These are phyloP conservation scores for Myxozyma neotropica DNA, from an alignment of 805 yeast species.

Conservation along the genomic window DNA sequence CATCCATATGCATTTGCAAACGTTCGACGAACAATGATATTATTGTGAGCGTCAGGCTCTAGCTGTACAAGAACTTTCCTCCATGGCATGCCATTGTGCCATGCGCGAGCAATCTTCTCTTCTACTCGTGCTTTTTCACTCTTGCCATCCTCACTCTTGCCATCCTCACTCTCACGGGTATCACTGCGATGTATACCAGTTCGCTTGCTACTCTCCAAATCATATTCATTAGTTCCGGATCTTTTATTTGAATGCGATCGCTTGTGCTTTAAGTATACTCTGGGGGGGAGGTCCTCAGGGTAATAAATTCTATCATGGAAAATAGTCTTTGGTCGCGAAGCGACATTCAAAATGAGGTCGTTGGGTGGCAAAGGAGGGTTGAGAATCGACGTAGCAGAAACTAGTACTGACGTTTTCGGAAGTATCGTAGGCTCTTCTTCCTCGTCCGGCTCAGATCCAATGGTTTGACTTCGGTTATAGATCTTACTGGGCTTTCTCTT, in stretches of 20 bases:
- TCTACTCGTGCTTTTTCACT: slow-evolving; percentile 52
- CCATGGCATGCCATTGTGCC: slow-evolving; percentile 87
- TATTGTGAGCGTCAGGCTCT: slow-evolving; percentile 93
- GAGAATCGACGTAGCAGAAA: slow-evolving; percentile 75
- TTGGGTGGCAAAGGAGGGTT: slow-evolving; percentile 79
- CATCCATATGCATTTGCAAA: slow-evolving; percentile 95
- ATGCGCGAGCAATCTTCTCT: slow-evolving; percentile 83
- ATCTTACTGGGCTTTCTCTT: slow-evolving; percentile 37
- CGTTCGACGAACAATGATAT: slow-evolving; percentile 81
- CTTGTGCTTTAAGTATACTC: neutral
- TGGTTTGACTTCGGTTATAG: slow-evolving; percentile 38
- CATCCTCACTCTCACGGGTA: neutral
- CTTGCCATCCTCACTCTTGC: slow-evolving; percentile 2
- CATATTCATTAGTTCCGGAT: neutral
- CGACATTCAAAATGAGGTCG: slow-evolving; percentile 69
- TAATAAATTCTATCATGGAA: slow-evolving; percentile 79
- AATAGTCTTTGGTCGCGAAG: slow-evolving; percentile 62
- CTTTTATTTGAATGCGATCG: neutral
- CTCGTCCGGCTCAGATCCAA: slow-evolving; percentile 20
- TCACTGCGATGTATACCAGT: neutral
- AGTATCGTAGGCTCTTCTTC: slow-evolving; percentile 35
- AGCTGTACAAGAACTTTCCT: slow-evolving; percentile 84
- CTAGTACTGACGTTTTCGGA: slow-evolving; percentile 75
- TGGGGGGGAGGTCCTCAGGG: slow-evolving; percentile 62
- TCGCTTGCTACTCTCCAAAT: neutral